Base-by-base conservation (phyloP, 495 filamentous ascomycete genomes). In the Tetracladium marchalianum region DNA sequence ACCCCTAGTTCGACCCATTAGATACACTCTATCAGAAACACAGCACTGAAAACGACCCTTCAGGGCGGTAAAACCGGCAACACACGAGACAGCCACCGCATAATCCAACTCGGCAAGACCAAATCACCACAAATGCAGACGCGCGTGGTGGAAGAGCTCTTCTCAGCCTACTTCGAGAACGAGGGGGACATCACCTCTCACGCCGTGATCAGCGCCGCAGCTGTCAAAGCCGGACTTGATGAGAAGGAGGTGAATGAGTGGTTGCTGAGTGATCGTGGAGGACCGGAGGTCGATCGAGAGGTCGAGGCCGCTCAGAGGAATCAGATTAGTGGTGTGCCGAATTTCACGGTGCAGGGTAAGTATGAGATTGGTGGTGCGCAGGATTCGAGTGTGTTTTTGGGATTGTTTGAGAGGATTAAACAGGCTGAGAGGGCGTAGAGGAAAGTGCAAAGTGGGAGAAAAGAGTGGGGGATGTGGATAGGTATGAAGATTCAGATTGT, bases 81-180 rank as follows among this genome's bases (percentile, higher is more conserved):
- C 41, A 90, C 87, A 9, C 63, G 83, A 34, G 81, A 93, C 46
- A 80, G 78, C 38, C 87, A 93, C 55, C 72, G 85, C 15, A 58
- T 94, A 39, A 69, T 90, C 17, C 79, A 86, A 59, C 72, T 82
- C 41, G 85, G 74, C 13, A 81, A 77, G 46, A 66, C 72, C 27
- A 78, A 79, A 51, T 67, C 68, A 11, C 56, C 64, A 33, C 66
- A 66, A 5, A 40, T 77, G 15, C 78, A 88, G 60, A 81, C 75
- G 5, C 67, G 70, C 15, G 72, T 88, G 17, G 73, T 86, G 1
- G 75, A 81, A 52, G 69, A 78, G 43, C 60, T 94, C 6, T 89
- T 93, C 63, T 67, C 64, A 16, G 70, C 73, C 5, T 87, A 90
- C 53, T 88, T 90, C 44, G 84, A 93, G 62, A 73, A 83, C 11